Evolutionary conservation across 805 yeast species (phyloP).

Genomic region (Suhomyces faveliae): DNA sequence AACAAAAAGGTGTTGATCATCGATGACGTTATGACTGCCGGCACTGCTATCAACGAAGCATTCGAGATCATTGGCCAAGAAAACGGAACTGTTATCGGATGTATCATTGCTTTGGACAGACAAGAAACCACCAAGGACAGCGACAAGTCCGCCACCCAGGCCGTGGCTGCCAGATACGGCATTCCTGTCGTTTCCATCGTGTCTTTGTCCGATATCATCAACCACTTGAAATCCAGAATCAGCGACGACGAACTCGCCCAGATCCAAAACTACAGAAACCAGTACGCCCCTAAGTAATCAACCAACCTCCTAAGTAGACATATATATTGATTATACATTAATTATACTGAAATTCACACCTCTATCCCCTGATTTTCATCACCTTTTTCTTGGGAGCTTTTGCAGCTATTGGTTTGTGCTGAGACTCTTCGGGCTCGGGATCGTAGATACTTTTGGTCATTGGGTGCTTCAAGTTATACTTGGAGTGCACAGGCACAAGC

Average conservation of each 20-base stretch:
- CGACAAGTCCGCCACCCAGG: conserved; percentile 74
- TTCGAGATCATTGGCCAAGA: conserved; percentile 70
- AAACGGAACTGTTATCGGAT: conserved; percentile 75
- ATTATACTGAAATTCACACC: neutral
- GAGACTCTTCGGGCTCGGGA: conserved; percentile 37
- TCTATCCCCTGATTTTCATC: conserved; percentile 57
- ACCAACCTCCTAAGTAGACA: neutral
- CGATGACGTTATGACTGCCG: conserved; percentile 98
- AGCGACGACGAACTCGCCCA: conserved; percentile 55
- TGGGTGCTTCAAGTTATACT: conserved; percentile 79
- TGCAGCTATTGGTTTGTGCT: conserved; percentile 35
- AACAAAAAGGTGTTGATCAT: conserved; percentile 78
- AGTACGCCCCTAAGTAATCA: conserved; percentile 43
- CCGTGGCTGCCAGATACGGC: conserved; percentile 64
- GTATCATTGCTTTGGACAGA: conserved; percentile 90
- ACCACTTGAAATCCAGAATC: conserved; percentile 55
- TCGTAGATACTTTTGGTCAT: conserved; percentile 70
- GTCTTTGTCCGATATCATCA: conserved; percentile 69
- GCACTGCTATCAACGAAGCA: conserved; percentile 96
- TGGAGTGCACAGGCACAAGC: conserved; percentile 84
- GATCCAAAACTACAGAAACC: conserved; percentile 56
- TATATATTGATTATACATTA: neutral
- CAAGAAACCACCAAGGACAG: conserved; percentile 81
- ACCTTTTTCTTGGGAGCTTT: conserved; percentile 54
- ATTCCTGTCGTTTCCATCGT: conserved; percentile 88